Evolutionary conservation across 257 asterid species (phyloP), one percentile per base, ranked within the genome.

Genomic region (Gentiana dahurica): DNA sequence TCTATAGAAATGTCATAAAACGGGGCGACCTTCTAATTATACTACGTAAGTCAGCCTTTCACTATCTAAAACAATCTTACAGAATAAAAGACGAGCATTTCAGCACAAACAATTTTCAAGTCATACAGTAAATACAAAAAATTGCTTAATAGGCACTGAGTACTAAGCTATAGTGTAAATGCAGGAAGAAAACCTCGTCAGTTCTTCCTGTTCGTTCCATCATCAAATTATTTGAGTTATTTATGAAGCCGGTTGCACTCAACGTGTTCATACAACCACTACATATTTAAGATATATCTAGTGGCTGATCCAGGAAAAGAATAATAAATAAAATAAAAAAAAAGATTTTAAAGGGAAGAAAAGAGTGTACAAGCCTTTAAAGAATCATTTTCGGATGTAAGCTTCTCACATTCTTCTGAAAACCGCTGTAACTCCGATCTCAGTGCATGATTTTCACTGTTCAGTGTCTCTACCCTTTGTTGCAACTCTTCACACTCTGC

Each of bases 401-500:
- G 79, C 81, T 80, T 87, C 76, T 71, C 89, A 50, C 96, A 84
- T 70, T 85, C 96, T 76, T 84, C 87, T 2, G 95, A 80, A 45
- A 87, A 80, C 86, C 79, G 75, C 56, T 75, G 81, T 57, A 87
- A 58, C 70, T 87, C 96, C 4, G 80, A 87, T 67, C 85, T 77
- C 49, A 87, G 79, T 2, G 77, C 53, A 51, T 71, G 78, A 59
- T 87, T 87, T 82, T 84, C 95, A 48, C n/a, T 67, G 68, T 36
- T 82, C 74, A 87, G 61, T 13, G 74, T 56, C 71, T 80, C 96
- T 59, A 87, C 96, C 67, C 75, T 77, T 35, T 67, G 81, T 58
- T 87, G 96, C 55, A 87, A 77, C 77, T 84, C 93, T 71, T 87
- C 96, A 59, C 93, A 84, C 79, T 84, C 96, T 2, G 88, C 95